Base-by-base conservation (phyloP, 2,329 filamentous ascomycete species). In the Westerdykella aurantiaca region DNA sequence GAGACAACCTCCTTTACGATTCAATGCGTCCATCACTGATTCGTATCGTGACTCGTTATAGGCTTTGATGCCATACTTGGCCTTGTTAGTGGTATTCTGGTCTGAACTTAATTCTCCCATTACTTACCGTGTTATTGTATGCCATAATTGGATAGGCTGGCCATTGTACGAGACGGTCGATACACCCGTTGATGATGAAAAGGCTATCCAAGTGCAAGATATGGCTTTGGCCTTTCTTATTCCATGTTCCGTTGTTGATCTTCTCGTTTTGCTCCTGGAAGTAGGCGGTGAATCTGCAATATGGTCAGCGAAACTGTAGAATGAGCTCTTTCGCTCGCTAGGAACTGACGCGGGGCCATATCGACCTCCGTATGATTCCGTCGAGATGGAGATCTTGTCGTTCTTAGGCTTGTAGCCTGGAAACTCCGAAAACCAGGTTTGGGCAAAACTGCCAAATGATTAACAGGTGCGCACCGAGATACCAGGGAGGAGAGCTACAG, bases 371-470 rank as follows among this genome's bases (percentile, higher is more conserved):
- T 81, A 81, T 0, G 72, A 76, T 49, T 70, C 66, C 0, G 70
- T 70, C 10, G 66, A 64, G 5, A 75, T 72, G 41, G 74, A 78
- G 42, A 81, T 68, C 4, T 74, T 72, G 45, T 80, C 75, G 46
- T 82, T 75, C 35, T 76, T 74, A 3, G 75, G 75, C 57, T 77
- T 73, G 56, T 85, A 84, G 23, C 74, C 71, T 0, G 80, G 81
- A 45, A 86, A 86, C 23, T 79, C 75, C 4, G 76, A 71, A 43
- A 81, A 79, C 71, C 82, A 86, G 1, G 73, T 72, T 56, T 82
- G 79, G 0, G 76, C 71, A 60, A 81, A 80, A 52, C 59, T 33
- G 31, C 12, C 4, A 33, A 13, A 33, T 39, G 4, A 37, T 12
- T 5, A 14, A 4, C 4, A 17, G 5, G 11, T 37, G 35, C 3